These are phyloP conservation scores for Croton laevigatus DNA, from an alignment of 441 rosid genomes.

Conservation along the genomic window DNA sequence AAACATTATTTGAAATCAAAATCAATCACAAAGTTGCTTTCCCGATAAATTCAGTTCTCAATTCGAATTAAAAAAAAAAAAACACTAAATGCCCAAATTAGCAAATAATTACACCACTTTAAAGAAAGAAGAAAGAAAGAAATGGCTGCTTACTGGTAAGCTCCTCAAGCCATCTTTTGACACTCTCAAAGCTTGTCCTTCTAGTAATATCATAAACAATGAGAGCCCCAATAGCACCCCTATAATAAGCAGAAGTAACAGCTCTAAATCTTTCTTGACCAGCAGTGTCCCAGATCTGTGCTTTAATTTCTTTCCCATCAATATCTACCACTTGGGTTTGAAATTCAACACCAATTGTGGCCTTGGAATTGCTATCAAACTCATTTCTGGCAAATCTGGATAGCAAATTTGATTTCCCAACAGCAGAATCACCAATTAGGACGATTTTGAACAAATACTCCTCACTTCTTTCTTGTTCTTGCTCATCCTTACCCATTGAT, in stretches of 20 bases:
- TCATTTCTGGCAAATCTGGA: conserved; percentile 55
- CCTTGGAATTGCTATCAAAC: conserved; percentile 56
- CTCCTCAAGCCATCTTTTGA: conserved; percentile 61
- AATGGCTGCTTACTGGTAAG: conserved; percentile 37
- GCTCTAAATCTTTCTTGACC: conserved; percentile 71
- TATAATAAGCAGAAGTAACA: conserved; percentile 77
- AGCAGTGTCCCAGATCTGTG: conserved; percentile 69
- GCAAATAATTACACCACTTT: background rate
- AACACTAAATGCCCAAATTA: background rate
- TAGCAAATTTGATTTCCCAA: conserved; percentile 54
- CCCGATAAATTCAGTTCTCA: background rate
- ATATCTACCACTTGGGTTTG: conserved; percentile 55
- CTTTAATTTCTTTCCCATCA: conserved; percentile 53
- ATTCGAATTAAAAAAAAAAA: background rate
- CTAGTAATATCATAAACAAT: conserved; percentile 57
- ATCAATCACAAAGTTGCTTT: background rate
- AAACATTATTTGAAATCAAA: conserved; percentile 15
- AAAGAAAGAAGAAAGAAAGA: background rate
- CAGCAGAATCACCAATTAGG: conserved; percentile 57
- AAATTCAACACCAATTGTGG: conserved; percentile 60
- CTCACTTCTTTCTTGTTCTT: conserved; percentile 30
- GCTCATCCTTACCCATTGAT: conserved; percentile 35
- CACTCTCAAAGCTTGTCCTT: conserved; percentile 45
- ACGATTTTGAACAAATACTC: conserved; percentile 61
- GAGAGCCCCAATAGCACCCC: conserved; percentile 77